Evolutionary conservation across 164 flowering plant species (phyloP).

Genomic region (Saururus chinensis): DNA sequence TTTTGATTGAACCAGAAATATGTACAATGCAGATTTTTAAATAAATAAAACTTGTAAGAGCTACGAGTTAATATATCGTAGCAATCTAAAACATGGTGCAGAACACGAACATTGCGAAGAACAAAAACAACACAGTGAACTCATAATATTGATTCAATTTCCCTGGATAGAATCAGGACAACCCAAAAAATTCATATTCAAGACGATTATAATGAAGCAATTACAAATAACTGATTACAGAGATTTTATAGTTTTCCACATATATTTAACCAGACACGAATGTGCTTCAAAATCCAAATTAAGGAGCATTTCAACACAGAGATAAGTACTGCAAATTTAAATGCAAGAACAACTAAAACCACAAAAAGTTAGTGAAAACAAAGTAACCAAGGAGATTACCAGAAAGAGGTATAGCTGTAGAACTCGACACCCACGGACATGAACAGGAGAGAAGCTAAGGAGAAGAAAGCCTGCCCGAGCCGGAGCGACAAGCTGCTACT

Average conservation of each 20-base stretch:
- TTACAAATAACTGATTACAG: too few species aligned
- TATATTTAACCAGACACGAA: neutral
- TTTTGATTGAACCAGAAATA: too few species aligned
- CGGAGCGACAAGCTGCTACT: conserved; percentile 63
- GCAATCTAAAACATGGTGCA: too few species aligned
- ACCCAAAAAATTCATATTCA: too few species aligned
- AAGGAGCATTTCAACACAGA: neutral
- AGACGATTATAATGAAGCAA: too few species aligned
- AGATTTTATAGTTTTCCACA: neutral
- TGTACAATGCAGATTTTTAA: too few species aligned
- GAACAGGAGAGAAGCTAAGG: conserved; percentile 64
- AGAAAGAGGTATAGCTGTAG: conserved; percentile 68
- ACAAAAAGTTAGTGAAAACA: neutral
- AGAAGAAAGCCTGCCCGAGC: conserved; percentile 64
- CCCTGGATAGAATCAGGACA: too few species aligned
- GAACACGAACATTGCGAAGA: too few species aligned
- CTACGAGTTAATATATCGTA: too few species aligned
- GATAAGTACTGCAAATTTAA: neutral
- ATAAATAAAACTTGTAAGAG: too few species aligned
- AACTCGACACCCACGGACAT: conserved; percentile 56
- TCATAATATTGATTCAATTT: too few species aligned
- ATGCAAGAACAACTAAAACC: neutral
- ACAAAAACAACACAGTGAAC: too few species aligned
- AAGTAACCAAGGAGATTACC: conserved; percentile 24
- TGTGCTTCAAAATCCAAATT: neutral